phyloP scores from a whole-genome alignment of 495 filamentous ascomycete species.

The Chaetomidium leptoderma region DNA sequence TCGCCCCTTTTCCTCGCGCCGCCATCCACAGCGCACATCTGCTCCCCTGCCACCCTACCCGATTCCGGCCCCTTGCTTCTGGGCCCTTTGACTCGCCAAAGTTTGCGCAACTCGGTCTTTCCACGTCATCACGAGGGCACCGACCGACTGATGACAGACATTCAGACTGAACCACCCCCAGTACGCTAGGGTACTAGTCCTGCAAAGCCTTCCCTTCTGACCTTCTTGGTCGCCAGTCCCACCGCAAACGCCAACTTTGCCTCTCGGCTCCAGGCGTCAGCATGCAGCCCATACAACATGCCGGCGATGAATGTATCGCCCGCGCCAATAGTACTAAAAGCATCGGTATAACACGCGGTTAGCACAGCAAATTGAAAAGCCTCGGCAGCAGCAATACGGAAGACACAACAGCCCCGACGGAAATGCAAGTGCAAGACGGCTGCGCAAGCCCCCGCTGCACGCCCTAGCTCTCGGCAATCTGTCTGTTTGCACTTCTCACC shows the following conservation, averaged over 20 bases:
- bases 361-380: constrained; percentile 19
- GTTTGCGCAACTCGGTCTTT: not conserved
- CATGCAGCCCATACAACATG: constrained; percentile 58
- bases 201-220: constrained; percentile 60
- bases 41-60: constrained; percentile 5
- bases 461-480: not conserved
- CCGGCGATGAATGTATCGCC: constrained; percentile 75
- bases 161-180: constrained; percentile 17
- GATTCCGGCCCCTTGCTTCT: not conserved
- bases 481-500: not conserved
- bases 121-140: constrained; percentile 20
- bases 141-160: not conserved
- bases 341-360: constrained; percentile 16
- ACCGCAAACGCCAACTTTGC: constrained; percentile 58
- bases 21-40: not conserved
- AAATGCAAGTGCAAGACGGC: constrained; percentile 9
- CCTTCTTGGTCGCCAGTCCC: constrained; percentile 62
- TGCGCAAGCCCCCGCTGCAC: constrained; percentile 2
- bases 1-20: constrained; percentile 8
- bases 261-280: constrained; percentile 47
- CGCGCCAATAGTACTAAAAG: constrained; percentile 59
- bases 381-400: not conserved
- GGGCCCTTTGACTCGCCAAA: not conserved
- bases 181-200: constrained; percentile 38
- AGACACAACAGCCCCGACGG: not conserved